Percentiles rank a stretch among this genome's conserved stretches.
phyloP scores from a whole-genome alignment of 352 stramenopile genomes.

The Elongisporangium anandrum region DNA sequence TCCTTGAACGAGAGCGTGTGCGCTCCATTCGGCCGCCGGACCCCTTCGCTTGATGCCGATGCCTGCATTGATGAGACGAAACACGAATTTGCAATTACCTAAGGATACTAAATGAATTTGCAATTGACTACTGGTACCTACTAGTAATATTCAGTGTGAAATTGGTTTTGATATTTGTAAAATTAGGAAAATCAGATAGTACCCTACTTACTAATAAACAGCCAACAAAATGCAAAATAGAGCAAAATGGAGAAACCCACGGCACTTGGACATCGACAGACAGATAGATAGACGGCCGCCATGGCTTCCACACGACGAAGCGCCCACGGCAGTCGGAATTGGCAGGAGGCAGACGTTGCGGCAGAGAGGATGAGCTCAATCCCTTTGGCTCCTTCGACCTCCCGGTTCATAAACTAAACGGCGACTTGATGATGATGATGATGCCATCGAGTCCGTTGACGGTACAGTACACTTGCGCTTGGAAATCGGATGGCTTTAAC shows the following conservation, averaged over 20 bases:
- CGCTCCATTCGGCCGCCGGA: not conserved
- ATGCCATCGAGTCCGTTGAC: not conserved
- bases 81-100: too few relatives aligned
- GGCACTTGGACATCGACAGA: not conserved
- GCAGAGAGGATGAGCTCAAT: not conserved
- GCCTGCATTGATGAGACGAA: not conserved
- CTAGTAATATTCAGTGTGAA: not conserved
- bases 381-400: too few relatives aligned
- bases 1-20: conserved; percentile 70
- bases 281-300: not conserved
- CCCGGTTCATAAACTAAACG: not conserved
- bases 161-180: not conserved
- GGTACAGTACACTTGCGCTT: not conserved
- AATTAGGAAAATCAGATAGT: not conserved
- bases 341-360: too few relatives aligned
- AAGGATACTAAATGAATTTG: not conserved
- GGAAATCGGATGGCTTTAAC: not conserved
- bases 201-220: not conserved
- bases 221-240: not conserved
- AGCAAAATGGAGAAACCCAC: not conserved
- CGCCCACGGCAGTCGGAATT: not conserved
- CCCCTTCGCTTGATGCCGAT: not conserved
- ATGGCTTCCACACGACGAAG: not conserved
- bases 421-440: not conserved
- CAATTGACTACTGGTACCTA: not conserved